These are phyloP conservation scores for Solioccasus polychromus DNA, from an alignment of 768 basidiomycete species.

Conservation along the genomic window DNA sequence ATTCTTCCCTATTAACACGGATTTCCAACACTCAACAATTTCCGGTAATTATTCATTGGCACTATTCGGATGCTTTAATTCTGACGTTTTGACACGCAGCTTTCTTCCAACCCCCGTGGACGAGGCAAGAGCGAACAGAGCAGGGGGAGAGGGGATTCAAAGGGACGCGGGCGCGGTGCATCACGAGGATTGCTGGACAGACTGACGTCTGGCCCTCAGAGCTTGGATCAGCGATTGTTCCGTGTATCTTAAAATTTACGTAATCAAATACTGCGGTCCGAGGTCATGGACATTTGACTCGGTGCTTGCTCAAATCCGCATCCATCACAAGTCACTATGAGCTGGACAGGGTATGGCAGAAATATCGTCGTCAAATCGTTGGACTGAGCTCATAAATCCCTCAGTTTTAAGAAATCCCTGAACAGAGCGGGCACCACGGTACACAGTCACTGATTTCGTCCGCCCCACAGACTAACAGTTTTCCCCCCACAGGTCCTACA, in stretches of 20 bases:
- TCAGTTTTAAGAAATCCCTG: slow-evolving; percentile 89
- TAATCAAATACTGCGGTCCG: slow-evolving; percentile 6
- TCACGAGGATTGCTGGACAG: slow-evolving; percentile 22
- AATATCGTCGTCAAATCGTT: not conserved
- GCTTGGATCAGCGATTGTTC: slow-evolving; percentile 21
- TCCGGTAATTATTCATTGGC: slow-evolving; percentile 17
- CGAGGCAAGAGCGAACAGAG: slow-evolving; percentile 20
- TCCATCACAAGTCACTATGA: slow-evolving; percentile 42
- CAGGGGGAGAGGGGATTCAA: slow-evolving; percentile 19
- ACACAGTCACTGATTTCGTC: slow-evolving; percentile 26
- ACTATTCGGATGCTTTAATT: not conserved
- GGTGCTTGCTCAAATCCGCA: not conserved
- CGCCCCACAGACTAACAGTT: slow-evolving; percentile 2
- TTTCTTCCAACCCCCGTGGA: slow-evolving; percentile 14
- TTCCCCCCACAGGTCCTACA: slow-evolving; percentile 70
- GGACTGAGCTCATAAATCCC: not conserved
- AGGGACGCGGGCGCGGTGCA: slow-evolving; percentile 21
- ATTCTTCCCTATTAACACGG: slow-evolving; percentile 23
- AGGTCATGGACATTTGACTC: too few species aligned
- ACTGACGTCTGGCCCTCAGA: slow-evolving; percentile 10
- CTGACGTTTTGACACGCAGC: slow-evolving; percentile 9
- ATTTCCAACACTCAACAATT: slow-evolving; percentile 19
- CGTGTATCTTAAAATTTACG: too few species aligned
- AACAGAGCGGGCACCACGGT: slow-evolving; percentile 91
- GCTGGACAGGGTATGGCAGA: slow-evolving; percentile 51